Conservation (phyloP, 2,329 filamentous ascomycete species). For the Trichophyton equinum region DNA sequence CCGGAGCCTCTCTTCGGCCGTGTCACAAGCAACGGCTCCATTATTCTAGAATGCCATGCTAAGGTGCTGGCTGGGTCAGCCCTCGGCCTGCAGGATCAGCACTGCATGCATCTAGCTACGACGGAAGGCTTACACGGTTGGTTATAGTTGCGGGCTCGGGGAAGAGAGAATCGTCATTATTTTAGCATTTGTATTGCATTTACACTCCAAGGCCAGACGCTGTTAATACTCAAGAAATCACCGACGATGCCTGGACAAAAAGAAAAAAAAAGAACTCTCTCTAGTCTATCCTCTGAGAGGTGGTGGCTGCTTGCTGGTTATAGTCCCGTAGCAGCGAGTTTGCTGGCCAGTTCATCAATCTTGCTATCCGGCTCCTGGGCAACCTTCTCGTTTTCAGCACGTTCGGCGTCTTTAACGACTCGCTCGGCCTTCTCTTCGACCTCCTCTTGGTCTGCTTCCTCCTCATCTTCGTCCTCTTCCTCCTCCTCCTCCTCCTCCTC, state of each 20-base stretch:
- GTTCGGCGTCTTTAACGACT: slow-evolving; percentile 50
- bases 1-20: neutral
- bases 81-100: neutral
- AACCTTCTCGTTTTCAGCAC: slow-evolving; percentile 47
- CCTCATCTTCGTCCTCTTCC: slow-evolving; percentile 41
- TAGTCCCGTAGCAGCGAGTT: slow-evolving; percentile 55
- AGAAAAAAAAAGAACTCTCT: too few species aligned
- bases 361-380: slow-evolving; percentile 64
- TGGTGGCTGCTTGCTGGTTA: neutral
- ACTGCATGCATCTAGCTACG: neutral
- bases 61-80: neutral
- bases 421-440: slow-evolving; percentile 53
- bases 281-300: too few species aligned
- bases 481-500: slow-evolving; percentile 54
- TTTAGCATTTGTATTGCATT: too few species aligned
- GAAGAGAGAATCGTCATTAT: too few species aligned
- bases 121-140: neutral
- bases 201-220: neutral
- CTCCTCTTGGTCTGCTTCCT: slow-evolving; percentile 58
- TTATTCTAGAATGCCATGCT: neutral
- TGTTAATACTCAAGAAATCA: too few species aligned
- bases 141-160: neutral
- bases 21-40: neutral
- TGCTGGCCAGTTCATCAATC: slow-evolving; percentile 67
- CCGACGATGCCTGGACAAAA: too few species aligned